A percentile compares a stretch with the other conserved stretches of the same genome.
Evolutionary conservation across 2,329 filamentous ascomycete species (phyloP).

Genomic region (Paecilomyces dactylethromorphus): DNA sequence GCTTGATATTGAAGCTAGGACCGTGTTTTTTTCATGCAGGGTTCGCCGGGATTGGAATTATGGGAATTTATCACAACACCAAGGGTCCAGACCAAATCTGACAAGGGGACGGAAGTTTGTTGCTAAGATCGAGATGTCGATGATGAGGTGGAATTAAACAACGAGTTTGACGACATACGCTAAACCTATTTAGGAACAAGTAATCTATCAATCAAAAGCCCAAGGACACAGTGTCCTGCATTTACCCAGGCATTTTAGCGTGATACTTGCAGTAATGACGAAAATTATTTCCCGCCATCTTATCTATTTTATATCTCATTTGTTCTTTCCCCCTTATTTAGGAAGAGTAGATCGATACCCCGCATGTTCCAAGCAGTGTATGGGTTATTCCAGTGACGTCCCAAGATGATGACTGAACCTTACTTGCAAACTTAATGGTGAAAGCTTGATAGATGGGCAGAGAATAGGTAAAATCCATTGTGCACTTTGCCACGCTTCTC

Average conservation of each 20-base stretch:
- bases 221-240: neutral
- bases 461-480: neutral
- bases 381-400: neutral
- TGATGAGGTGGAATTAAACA: no score
- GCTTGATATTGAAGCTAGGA: no score
- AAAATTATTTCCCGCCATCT: neutral
- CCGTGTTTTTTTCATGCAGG: no score
- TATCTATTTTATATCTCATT: neutral
- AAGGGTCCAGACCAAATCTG: no score
- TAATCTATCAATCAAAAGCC: neutral
- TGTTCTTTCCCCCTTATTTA: neutral
- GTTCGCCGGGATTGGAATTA: no score
- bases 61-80: no score
- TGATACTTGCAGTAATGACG: neutral
- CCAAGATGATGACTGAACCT: neutral
- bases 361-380: neutral
- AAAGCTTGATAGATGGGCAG: neutral
- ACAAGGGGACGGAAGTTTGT: no score
- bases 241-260: neutral
- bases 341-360: neutral
- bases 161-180: no score
- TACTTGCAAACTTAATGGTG: neutral
- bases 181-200: neutral
- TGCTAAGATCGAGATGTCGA: no score
- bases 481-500: neutral